Conservation (phyloP, 441 rosid genomes). For the Capsella rubella region DNA sequence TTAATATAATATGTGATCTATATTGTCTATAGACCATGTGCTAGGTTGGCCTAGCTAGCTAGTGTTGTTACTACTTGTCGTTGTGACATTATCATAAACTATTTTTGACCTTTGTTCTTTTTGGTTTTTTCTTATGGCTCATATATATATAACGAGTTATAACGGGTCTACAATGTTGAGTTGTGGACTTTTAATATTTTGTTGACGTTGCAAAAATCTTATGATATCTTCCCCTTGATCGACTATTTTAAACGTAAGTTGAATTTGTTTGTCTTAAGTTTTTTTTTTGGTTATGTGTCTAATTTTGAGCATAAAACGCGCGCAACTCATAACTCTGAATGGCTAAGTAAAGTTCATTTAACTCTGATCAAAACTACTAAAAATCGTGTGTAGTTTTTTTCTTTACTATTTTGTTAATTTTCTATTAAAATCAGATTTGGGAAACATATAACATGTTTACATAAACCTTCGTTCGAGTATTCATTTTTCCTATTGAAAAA, state of each 20-base stretch:
- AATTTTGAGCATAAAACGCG: background rate
- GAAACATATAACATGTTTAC: background rate
- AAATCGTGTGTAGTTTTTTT: background rate
- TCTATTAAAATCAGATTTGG: background rate
- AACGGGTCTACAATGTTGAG: background rate
- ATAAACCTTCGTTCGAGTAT: background rate
- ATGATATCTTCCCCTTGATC: too few species aligned
- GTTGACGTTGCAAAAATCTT: background rate
- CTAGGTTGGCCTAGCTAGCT: conserved; percentile 22
- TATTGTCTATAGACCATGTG: background rate
- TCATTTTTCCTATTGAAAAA: background rate
- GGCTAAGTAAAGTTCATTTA: background rate
- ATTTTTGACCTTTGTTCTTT: background rate
- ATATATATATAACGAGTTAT: background rate
- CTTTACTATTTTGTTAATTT: background rate
- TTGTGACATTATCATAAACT: conserved; percentile 15
- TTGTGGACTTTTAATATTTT: background rate
- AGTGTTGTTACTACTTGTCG: conserved; percentile 20
- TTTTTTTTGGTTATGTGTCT: background rate
- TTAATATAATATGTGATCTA: conserved; percentile 1
- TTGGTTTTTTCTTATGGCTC: background rate
- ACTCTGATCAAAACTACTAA: background rate
- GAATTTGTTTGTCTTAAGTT: background rate
- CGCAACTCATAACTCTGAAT: too few species aligned
- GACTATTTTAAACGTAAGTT: too few species aligned